Evolutionary conservation across 2,329 filamentous ascomycete genomes (phyloP).

Genomic region (Sporothrix curviconia): DNA sequence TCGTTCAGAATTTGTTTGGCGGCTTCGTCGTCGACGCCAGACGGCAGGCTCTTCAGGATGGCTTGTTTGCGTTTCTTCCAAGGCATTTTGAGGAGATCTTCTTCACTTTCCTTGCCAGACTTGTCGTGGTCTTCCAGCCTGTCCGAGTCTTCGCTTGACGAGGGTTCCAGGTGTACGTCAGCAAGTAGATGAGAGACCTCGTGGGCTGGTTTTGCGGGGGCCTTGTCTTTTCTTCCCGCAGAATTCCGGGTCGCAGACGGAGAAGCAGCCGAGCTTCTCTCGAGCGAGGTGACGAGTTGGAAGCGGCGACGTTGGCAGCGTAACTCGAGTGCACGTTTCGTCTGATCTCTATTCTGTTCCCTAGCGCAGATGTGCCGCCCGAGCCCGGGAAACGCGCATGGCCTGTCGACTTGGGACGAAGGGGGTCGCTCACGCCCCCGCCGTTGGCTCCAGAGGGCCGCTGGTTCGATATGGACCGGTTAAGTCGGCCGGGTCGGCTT

Average conservation of each 20-base stretch:
- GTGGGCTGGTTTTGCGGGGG: not conserved
- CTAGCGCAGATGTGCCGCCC: not conserved
- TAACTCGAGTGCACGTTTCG: conserved; percentile 18
- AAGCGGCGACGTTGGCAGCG: not conserved
- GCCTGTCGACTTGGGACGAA: conserved; percentile 11
- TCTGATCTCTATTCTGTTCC: conserved; percentile 14
- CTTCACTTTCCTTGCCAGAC: conserved; percentile 7
- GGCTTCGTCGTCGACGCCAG: conserved; percentile 72
- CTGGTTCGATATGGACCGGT: conserved; percentile 14
- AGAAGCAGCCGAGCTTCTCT: not conserved
- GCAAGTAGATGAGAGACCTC: conserved; percentile 17
- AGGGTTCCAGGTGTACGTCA: conserved; percentile 17
- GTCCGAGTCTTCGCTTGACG: conserved; percentile 18
- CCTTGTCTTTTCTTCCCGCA: conserved; percentile 8
- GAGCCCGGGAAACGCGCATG: not conserved
- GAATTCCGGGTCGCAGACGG: too few relatives aligned
- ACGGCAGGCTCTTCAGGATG: conserved; percentile 70
- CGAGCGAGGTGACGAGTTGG: not conserved
- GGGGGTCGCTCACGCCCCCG: not conserved
- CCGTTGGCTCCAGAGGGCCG: not conserved
- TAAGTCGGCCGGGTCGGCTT: not conserved
- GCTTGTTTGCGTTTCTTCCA: conserved; percentile 58
- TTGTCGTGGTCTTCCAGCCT: conserved; percentile 11
- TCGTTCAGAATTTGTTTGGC: conserved; percentile 94
- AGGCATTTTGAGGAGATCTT: conserved; percentile 17